phyloP scores from a whole-genome alignment of 805 yeast species.

The Candida ovalis region DNA sequence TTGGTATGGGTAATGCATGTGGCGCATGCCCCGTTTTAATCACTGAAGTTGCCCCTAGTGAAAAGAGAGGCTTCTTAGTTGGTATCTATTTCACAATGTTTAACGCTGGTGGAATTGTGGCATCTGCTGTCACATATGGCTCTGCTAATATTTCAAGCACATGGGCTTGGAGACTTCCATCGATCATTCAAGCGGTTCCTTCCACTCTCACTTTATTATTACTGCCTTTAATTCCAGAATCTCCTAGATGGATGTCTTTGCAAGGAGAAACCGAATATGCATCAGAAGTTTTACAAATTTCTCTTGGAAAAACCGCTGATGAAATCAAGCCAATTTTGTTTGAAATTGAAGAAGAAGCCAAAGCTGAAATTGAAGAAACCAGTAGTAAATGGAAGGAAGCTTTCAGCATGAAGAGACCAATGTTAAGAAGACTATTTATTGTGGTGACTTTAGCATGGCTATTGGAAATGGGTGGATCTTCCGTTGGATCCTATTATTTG shows the following conservation, averaged over 20 bases:
- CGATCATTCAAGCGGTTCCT: constrained; percentile 36
- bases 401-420: constrained; percentile 31
- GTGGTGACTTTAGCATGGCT: constrained; percentile 26
- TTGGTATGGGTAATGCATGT: constrained; percentile 38
- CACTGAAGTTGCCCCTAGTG: constrained; percentile 45
- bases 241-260: constrained; percentile 36
- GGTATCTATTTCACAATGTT: constrained; percentile 42
- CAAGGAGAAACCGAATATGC: constrained; percentile 35
- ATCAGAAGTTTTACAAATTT: constrained; percentile 28
- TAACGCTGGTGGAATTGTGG: constrained; percentile 41
- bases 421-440: constrained; percentile 35
- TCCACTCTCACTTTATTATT: constrained; percentile 3
- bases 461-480: constrained; percentile 42
- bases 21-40: constrained; percentile 43
- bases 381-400: constrained; percentile 14
- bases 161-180: constrained; percentile 51
- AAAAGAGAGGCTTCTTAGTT: constrained; percentile 35
- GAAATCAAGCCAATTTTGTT: constrained; percentile 30
- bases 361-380: constrained; percentile 9
- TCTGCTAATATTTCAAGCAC: constrained; percentile 35
- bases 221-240: constrained; percentile 34
- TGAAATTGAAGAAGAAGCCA: constrained; percentile 32
- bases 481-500: constrained; percentile 43
- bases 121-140: constrained; percentile 43
- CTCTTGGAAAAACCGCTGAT: constrained; percentile 31